These are phyloP conservation scores for Macrotyloma uniflorum DNA, from an alignment of 306 rosid species.

Conservation along the genomic window DNA sequence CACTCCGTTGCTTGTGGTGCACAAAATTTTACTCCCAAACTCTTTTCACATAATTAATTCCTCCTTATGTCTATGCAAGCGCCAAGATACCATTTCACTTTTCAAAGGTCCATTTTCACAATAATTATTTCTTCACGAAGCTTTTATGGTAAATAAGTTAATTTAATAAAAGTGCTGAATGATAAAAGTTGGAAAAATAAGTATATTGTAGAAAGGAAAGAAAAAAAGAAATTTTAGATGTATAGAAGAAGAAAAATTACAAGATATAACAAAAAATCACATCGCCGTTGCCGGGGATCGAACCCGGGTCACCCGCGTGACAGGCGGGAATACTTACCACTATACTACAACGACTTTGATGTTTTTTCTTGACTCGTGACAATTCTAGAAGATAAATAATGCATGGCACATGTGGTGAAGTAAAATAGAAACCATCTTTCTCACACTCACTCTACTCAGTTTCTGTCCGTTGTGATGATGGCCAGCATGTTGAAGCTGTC, in stretches of 20 bases:
- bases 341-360: conserved; percentile 21
- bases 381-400: no score
- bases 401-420: no score
- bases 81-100: neutral
- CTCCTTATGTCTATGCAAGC: neutral
- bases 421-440: neutral
- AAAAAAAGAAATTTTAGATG: neutral
- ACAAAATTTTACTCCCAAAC: neutral
- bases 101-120: neutral
- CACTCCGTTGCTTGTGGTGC: neutral
- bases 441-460: neutral
- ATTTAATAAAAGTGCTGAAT: neutral
- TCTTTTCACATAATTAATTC: no score
- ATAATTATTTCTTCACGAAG: neutral
- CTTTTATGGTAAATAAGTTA: neutral
- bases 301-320: conserved; percentile 53
- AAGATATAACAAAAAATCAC: no score
- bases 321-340: conserved; percentile 52
- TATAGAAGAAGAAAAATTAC: neutral
- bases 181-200: no score
- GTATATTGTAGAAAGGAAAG: no score
- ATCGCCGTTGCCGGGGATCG: conserved; percentile 52
- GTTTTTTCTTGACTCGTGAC: no score
- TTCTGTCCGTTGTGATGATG: conserved; percentile 20
- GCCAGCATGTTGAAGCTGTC: neutral